phyloP scores from a whole-genome alignment of 768 basidiomycete genomes.

The Trametes cingulata region DNA sequence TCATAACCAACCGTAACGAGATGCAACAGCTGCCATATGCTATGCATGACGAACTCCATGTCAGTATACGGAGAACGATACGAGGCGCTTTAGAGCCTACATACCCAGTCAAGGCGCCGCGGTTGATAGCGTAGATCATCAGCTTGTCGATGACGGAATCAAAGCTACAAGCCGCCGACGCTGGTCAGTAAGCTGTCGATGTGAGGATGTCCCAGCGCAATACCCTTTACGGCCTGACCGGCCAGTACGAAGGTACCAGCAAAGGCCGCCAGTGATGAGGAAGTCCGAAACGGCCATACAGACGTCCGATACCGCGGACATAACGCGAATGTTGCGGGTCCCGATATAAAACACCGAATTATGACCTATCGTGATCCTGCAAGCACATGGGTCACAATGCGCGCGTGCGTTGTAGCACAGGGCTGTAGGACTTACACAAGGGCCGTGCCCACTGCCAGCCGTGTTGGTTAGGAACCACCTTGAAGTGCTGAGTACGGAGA shows the following conservation, averaged over 20 bases:
- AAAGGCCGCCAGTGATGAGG: neutral
- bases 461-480: no score
- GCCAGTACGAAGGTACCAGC: neutral
- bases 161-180: neutral
- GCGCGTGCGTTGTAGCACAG: no score
- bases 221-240: neutral
- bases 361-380: no score
- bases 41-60: neutral
- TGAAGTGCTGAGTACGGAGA: no score
- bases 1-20: neutral
- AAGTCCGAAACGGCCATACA: neutral
- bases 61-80: neutral
- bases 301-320: neutral
- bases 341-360: neutral
- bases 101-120: neutral
- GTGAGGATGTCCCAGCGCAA: neutral
- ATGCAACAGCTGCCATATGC: neutral
- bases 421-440: no score
- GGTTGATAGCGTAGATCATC: constrained; percentile 5
- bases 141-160: neutral
- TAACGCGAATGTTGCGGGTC: neutral
- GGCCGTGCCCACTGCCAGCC: no score
- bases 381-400: no score
- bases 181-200: neutral
- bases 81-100: neutral